A percentile compares a stretch with the other conserved stretches of the same genome.
phyloP scores from a whole-genome alignment of 2,329 filamentous ascomycete species.

The Hymenoscyphus scutula region DNA sequence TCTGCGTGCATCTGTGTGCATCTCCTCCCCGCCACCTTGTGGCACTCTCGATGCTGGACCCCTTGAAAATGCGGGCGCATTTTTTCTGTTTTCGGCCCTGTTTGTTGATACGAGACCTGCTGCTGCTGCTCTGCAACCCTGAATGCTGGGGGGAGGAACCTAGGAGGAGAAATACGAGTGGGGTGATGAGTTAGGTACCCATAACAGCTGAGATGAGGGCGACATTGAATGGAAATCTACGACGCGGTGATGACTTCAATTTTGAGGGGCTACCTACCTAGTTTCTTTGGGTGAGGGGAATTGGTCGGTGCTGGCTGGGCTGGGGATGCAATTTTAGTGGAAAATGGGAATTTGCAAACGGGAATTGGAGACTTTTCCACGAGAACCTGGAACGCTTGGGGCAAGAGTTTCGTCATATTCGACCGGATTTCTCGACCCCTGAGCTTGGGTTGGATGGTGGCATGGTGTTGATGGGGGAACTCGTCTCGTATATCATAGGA shows the following conservation, averaged over 20 bases:
- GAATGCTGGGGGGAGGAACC: neutral
- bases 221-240: too few species aligned
- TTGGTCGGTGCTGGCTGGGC: neutral
- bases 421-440: neutral
- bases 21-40: neutral
- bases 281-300: neutral
- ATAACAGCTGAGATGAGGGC: too few species aligned
- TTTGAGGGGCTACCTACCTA: too few species aligned
- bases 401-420: neutral
- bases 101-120: conserved; percentile 5
- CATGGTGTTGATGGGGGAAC: neutral
- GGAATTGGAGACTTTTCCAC: neutral
- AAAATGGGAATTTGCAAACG: neutral
- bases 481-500: too few species aligned
- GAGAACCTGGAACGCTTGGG: conserved; percentile 2
- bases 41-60: neutral
- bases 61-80: neutral
- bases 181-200: neutral
- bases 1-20: neutral
- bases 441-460: neutral
- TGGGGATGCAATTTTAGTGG: neutral
- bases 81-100: conserved; percentile 4
- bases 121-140: neutral
- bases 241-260: conserved; percentile 1
- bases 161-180: neutral